Evolutionary conservation across 768 basidiomycete species (phyloP), one percentile per base, ranked within the genome.

Genomic region (Termitomyces sp.): DNA sequence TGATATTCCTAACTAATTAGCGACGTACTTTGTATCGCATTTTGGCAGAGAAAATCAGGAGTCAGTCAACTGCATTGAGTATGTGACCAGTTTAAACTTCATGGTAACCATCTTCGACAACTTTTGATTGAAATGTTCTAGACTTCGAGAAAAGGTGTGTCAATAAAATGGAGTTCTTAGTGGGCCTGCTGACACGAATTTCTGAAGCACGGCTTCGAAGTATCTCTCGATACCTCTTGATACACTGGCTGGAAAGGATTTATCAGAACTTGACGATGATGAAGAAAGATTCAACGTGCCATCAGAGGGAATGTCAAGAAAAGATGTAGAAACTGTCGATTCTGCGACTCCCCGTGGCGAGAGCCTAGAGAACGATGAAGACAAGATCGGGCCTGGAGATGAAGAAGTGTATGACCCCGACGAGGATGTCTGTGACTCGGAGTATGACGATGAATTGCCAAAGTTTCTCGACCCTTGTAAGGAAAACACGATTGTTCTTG

Each of bases 161-260:
- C 38, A 5, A 32, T 43, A 3, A n/a, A 25, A 40, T 37, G 32
- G 7, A 38, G 15, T 53, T 11, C n/a, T 37, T 52, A n/a, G 11
- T 14, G 12, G 3, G 25, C 37, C 42, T 34, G 0, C 55, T 47
- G n/a, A 57, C 17, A 2, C 37, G 43, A 10, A 2, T 15, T 42
- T 46, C 52, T 45, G 1, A 59, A 68, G 67, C 5, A 51, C 32
- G 15, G 40, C 54, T n/a, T 32, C 11, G 2, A 48, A 37, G 7
- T 62, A 60, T 55, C 58, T 71, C n/a, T 65, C 67, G 6, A 62
- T 66, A 40, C 60, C 69, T 9, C 57, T 69, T 25, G 59, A 60
- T 29, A 51, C 59, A 15, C 60, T 71, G 20, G 69, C 68, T 20
- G 69, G 70, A 10, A 65, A 68, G 47, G 66, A 66, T 20, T 65